Evolutionary conservation across 768 basidiomycete genomes (phyloP), one percentile per base, ranked within the genome.

Genomic region (Phaeolepiota aurea): DNA sequence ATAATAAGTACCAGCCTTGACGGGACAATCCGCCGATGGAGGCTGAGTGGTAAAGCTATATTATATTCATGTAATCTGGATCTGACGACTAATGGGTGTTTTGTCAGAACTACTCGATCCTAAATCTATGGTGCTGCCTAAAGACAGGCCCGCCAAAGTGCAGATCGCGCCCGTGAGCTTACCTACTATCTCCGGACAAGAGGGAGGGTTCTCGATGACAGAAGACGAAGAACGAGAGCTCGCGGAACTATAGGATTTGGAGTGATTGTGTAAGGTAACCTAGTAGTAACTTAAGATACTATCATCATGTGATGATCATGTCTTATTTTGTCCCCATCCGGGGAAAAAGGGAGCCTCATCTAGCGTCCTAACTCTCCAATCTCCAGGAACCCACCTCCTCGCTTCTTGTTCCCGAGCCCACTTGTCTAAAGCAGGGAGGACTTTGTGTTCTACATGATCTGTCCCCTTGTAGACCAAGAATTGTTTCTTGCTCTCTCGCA

Each of bases 221-320:
- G 88, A 84, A 52, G 93, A 94, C 39, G 93, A 96, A 59, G 90
- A 92, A 52, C 71, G 77, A 15, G 91, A 96, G 57, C 66, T 97
- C 15, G 91, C 80, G 25, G 90, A 91, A 53, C 59, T 96, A 5
- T 53, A 72, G 58, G 66, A 62, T 33, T 64, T 67, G 35, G 50
- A 53, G 15, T 53, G 22, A 40, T 21, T 19, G 22, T 34, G 28
- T 14, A 10, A 31, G 28, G 28, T 14, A 14, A 31, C 28, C 28
- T 10, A 10, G 9, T 11, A 35, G 9, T 22, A 20, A 20, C 37
- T 12, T 20, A 18, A 38, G n/a, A n/a, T 38, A 9, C 11, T 20
- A 11, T 22, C 11, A 21, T 38, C 10, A 20, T 38, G 15, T 22
- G 15, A 18, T 5, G 11, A 19, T 38, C 5, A 5, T 5, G 12